These are phyloP conservation scores for Dichomitus squalens DNA, from an alignment of 1,284 basidiomycete genomes.

Conservation along the genomic window DNA sequence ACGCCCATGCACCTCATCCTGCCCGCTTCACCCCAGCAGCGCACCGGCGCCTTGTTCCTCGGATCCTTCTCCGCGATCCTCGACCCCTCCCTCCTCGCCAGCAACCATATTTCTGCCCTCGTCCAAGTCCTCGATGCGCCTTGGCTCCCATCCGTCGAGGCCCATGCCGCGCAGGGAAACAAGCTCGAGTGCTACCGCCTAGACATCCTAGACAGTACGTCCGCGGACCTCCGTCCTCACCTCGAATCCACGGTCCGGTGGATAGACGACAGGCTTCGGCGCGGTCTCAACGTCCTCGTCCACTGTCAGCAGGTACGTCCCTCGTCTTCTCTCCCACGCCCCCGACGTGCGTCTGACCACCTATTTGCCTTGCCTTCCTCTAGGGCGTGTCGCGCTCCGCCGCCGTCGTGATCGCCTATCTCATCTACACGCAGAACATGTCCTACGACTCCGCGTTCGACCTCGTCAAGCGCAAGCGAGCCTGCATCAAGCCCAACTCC, in stretches of 20 bases:
- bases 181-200: conserved; percentile 61
- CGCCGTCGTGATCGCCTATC: conserved; percentile 68
- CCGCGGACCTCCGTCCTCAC: conserved; percentile 55
- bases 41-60: conserved; percentile 41
- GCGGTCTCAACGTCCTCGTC: conserved; percentile 60
- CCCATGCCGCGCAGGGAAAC: conserved; percentile 45
- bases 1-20: conserved; percentile 77
- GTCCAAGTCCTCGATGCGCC: conserved; percentile 73
- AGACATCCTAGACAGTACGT: conserved; percentile 58
- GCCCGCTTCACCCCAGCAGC: conserved; percentile 34
- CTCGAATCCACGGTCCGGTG: conserved; percentile 58
- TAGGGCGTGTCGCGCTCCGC: conserved; percentile 70
- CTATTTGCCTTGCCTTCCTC: background rate
- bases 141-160: conserved; percentile 62
- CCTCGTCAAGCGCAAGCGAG: conserved; percentile 58
- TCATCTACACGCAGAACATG: conserved; percentile 67
- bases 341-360: background rate
- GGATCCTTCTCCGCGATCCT: conserved; percentile 42
- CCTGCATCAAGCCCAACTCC: conserved; percentile 72
- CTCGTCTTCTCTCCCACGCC: conserved; percentile 1
- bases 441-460: conserved; percentile 63
- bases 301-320: conserved; percentile 65
- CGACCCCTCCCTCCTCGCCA: conserved; percentile 36
- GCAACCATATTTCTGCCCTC: conserved; percentile 56
- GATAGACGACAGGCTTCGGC: conserved; percentile 51